Percentiles rank a stretch among this genome's conserved stretches.
These are phyloP conservation scores for Sarocladiaceae sp. DNA, from an alignment of 2,329 filamentous ascomycete species.

Conservation along the genomic window DNA sequence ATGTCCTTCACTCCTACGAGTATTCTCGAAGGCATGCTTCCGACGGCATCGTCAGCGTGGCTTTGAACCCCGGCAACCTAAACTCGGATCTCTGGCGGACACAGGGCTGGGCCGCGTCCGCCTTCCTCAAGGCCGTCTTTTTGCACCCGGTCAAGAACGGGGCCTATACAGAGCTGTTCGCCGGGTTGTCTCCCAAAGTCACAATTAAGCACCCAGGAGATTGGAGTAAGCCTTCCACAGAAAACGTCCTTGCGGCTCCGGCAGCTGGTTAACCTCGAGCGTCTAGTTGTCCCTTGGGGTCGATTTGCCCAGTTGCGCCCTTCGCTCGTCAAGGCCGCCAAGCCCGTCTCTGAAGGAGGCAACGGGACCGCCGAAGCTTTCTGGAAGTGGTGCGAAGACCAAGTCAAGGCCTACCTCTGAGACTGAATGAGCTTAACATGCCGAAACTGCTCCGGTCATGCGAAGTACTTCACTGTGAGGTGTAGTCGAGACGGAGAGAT, in stretches of 20 bases:
- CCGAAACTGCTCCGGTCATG: too few relatives aligned
- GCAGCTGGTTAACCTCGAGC: neutral
- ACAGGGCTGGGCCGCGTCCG: conserved; percentile 12
- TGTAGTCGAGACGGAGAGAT: too few relatives aligned
- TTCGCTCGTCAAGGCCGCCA: conserved; percentile 24
- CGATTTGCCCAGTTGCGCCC: conserved; percentile 26
- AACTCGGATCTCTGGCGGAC: conserved; percentile 24
- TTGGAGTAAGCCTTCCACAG: conserved; percentile 20
- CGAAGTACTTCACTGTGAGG: too few relatives aligned
- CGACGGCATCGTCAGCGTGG: conserved; percentile 19
- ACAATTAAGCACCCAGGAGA: conserved; percentile 28
- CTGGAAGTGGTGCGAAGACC: conserved; percentile 35
- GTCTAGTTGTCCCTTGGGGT: conserved; percentile 26
- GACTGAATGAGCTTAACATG: too few relatives aligned
- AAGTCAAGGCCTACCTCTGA: conserved; percentile 23
- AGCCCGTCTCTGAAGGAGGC: conserved; percentile 29
- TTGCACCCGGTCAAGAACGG: conserved; percentile 27
- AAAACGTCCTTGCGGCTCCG: too few relatives aligned
- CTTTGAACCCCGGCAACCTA: conserved; percentile 29
- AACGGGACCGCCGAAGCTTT: conserved; percentile 29
- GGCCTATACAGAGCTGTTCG: conserved; percentile 43
- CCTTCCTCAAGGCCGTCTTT: conserved; percentile 13
- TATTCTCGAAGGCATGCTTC: conserved; percentile 24
- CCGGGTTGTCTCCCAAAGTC: conserved; percentile 35
- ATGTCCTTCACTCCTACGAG: conserved; percentile 19